Evolutionary conservation across 495 filamentous ascomycete species (phyloP), one percentile per base, ranked within the genome.

Genomic region (Talaromyces wortmannii): DNA sequence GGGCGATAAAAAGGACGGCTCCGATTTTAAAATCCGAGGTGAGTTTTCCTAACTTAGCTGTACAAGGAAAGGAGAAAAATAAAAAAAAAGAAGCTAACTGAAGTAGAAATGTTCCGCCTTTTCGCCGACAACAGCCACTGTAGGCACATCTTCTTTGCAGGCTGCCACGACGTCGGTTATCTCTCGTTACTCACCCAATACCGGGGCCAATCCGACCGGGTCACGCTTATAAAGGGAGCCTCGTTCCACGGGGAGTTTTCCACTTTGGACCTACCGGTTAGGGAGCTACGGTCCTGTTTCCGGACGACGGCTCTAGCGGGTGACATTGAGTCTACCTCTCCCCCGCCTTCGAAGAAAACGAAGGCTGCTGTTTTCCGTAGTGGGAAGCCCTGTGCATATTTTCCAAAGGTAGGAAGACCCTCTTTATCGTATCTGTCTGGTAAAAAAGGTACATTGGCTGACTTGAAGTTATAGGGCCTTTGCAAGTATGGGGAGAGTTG

Each of bases 91-190:
- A 23, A 23, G 57, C 55, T 36, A 7, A 59, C 54, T 29, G 7
- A 15, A 17, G 31, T 52, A 83, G 83, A 78, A 64, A 72, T 79
- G 55, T 77, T 87, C 50, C 74, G 76, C 2, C 60, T 85, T 5
- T 85, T 81, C 60, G 75, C 68, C 5, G 74, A 84, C 29, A 81
- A 82, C 52, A 68, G 75, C 48, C 80, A 86, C 59, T 88, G 85
- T 72, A 82, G 80, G 51, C 83, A 87, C 65, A 82, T 88, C 36
- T 80, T 82, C 60, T 83, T 84, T 52, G 84, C 80, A 7, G 79
- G 77, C 36, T 87, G 83, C 57, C 82, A 87, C 53, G 82, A 88
- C 56, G 71, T 70, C 12, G 78, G 78, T 33, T 87, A 86, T 65
- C 65, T 80, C 15, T 75, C 78, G 12, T 66, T 81, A 40, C 59